A percentile compares a stretch with the other conserved stretches of the same genome.
Conservation (phyloP, 225 moss, liverwort and hornwort genomes). For the Marchantia paleacea region DNA sequence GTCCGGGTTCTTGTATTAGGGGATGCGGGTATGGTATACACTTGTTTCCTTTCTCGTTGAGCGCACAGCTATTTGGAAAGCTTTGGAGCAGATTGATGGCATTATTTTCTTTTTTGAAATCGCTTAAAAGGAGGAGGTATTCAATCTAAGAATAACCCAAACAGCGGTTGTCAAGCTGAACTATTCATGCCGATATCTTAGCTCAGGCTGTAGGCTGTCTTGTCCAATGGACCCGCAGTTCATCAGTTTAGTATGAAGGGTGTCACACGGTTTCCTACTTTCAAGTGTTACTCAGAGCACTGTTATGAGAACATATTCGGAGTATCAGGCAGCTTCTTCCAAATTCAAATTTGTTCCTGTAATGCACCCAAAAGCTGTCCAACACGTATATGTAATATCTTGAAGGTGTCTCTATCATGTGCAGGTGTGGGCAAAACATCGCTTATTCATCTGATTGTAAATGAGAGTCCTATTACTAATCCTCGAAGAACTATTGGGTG, state of each 20-base stretch:
- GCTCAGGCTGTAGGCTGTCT: no score
- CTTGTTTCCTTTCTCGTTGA: neutral
- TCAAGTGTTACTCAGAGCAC: neutral
- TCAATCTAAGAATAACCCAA: no score
- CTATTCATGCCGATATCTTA: no score
- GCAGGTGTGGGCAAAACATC: conserved; percentile 52
- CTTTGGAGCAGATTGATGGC: no score
- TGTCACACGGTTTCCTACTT: no score
- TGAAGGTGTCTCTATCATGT: neutral
- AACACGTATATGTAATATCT: no score
- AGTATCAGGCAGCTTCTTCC: neutral
- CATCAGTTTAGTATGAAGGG: no score
- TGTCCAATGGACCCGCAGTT: no score
- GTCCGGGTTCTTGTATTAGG: conserved; percentile 47
- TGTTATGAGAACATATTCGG: neutral
- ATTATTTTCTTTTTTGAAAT: no score
- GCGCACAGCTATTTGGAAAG: neutral
- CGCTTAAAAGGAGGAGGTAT: no score
- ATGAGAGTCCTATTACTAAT: conserved; percentile 36
- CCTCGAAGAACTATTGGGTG: conserved; percentile 49
- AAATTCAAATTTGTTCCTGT: neutral
- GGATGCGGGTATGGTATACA: conserved; percentile 31
- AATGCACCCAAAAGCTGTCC: neutral
- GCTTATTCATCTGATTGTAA: conserved; percentile 44
- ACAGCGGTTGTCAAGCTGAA: no score